Conservation (phyloP, 169 alveolate species). For the Babesia ovis region DNA sequence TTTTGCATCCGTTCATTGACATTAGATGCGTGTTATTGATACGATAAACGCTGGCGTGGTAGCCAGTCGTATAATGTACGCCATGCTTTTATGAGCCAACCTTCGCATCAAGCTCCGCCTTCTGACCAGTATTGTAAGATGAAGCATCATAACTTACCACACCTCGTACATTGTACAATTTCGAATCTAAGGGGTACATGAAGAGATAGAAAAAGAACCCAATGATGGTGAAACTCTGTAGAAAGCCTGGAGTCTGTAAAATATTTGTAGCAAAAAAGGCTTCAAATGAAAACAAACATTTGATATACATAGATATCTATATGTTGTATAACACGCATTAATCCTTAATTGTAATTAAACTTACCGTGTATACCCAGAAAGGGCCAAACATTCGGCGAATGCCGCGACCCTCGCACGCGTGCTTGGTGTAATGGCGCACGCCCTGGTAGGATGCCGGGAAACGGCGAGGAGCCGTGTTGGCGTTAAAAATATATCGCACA, state of each 20-base stretch:
- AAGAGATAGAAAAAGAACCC: constrained; percentile 32
- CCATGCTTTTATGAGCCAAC: constrained; percentile 18
- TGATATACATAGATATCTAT: background rate
- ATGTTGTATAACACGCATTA: background rate
- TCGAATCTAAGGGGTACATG: constrained; percentile 57
- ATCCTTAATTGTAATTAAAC: background rate
- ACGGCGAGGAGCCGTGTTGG: background rate
- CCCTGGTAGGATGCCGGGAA: background rate
- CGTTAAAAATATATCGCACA: constrained; percentile 8
- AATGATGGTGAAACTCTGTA: constrained; percentile 19
- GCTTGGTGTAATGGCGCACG: constrained; percentile 56
- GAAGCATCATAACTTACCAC: constrained; percentile 27
- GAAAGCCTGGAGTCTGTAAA: constrained; percentile 47
- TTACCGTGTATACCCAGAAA: constrained; percentile 49
- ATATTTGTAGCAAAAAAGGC: background rate
- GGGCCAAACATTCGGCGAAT: constrained; percentile 53
- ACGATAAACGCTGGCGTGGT: background rate
- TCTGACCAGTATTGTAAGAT: background rate
- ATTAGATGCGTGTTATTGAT: background rate
- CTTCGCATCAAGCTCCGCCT: constrained; percentile 63
- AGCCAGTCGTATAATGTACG: background rate
- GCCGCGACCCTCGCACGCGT: constrained; percentile 54
- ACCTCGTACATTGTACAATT: constrained; percentile 34
- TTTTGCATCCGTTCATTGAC: background rate
- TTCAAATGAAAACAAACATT: background rate